These are phyloP conservation scores for Phialemoniopsis sp. DNA, from an alignment of 2,329 filamentous ascomycete genomes.

Conservation along the genomic window DNA sequence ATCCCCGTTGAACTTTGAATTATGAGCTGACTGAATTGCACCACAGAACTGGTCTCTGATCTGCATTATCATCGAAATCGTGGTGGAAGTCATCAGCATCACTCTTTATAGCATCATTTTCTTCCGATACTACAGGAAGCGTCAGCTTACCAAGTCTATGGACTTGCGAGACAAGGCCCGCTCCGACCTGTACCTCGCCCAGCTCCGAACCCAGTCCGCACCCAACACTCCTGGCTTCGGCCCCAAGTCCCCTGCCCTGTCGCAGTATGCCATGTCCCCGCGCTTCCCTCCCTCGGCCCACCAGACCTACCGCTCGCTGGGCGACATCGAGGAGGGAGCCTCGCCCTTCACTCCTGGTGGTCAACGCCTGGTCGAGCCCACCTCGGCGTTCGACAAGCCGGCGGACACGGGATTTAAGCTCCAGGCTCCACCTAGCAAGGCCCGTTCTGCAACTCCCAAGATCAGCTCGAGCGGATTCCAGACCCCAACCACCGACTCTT, in stretches of 20 bases:
- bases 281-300: slow-evolving; percentile 46
- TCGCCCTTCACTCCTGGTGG: slow-evolving; percentile 49
- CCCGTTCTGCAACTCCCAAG: slow-evolving; percentile 74
- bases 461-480: slow-evolving; percentile 60
- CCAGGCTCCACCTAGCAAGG: slow-evolving; percentile 76
- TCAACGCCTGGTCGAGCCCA: slow-evolving; percentile 53
- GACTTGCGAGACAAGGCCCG: slow-evolving; percentile 89
- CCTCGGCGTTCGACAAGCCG: slow-evolving; percentile 54
- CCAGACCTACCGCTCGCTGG: slow-evolving; percentile 42
- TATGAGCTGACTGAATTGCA: too few species aligned
- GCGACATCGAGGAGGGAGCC: slow-evolving; percentile 25
- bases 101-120: slow-evolving; percentile 91
- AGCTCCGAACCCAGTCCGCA: slow-evolving; percentile 78
- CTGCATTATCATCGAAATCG: slow-evolving; percentile 95
- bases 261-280: slow-evolving; percentile 52
- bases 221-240: slow-evolving; percentile 92
- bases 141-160: slow-evolving; percentile 94
- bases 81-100: slow-evolving; percentile 88
- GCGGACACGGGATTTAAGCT: slow-evolving; percentile 62
- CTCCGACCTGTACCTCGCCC: slow-evolving; percentile 89
- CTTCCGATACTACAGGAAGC: slow-evolving; percentile 97
- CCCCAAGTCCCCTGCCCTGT: slow-evolving; percentile 58
- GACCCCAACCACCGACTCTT: slow-evolving; percentile 24
- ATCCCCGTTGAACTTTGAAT: too few species aligned
- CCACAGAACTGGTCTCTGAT: slow-evolving; percentile 86